Evolutionary conservation across 2,329 filamentous ascomycete genomes (phyloP), one percentile per base, ranked within the genome.

Genomic region (Laburnicola sp.): DNA sequence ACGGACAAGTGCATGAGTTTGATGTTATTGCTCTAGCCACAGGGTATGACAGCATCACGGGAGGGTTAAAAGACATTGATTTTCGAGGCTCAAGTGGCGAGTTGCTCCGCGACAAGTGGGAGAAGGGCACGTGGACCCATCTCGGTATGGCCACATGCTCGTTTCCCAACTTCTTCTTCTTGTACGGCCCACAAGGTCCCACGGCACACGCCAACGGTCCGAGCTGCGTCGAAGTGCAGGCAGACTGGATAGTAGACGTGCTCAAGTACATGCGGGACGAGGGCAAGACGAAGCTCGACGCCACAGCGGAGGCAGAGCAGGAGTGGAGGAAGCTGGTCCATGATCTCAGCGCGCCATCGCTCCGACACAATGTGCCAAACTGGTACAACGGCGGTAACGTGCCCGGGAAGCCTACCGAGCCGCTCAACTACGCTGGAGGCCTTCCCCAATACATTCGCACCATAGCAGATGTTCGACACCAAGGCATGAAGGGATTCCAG

Each of bases 1-100:
- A 75, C 36, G 72, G 70, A 11, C 58, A 56, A 42, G 47, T 59
- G 28, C 60, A 65, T 28, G 68, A 74, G 21, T 64, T 74, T 37
- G 72, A 75, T 35, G 53, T 72, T 8, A 59, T 75, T 16, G 67
- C 66, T 23, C 53, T 74, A 6, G 73, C 71, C 6, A 75, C 73
- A 1, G 56, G 56, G 9, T 59, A 50, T 28, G 73, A 75, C 46
- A 60, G 56, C 8, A 65, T 72, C 21, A 73, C 71, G 1, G 62
- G 64, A 26, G 64, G 57, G n/a, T 62, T 74, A 40, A 66, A 59
- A 16, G 66, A 48, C 4, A 58, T 65, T 49, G 60, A 56, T 2
- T 27, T 65, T 25, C 48, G 50, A 22, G 54, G 60, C 22, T 55
- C 57, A 16, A 41, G 68, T 16, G 51, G 49, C n/a, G 36, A 63